Percentiles rank a stretch among this genome's conserved stretches.
Evolutionary conservation across 352 stramenopile species (phyloP).

Genomic region (Heterotrichella gracilis): DNA sequence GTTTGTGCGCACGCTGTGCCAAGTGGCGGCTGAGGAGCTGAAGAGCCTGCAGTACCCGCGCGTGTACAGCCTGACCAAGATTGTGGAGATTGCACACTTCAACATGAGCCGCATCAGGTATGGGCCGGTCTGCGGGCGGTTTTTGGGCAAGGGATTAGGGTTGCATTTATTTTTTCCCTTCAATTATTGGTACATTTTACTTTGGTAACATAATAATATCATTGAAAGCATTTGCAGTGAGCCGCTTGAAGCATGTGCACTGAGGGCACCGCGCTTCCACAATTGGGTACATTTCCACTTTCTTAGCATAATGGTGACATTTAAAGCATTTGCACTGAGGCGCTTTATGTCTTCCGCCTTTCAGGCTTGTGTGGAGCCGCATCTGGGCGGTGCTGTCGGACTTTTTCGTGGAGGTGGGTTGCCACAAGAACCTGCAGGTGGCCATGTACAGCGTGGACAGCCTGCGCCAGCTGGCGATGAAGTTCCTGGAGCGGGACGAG

Average conservation of each 20-base stretch:
- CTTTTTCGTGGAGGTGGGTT: conserved; percentile 86
- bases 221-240: too few species aligned
- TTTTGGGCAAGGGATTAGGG: too few species aligned
- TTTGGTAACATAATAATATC: too few species aligned
- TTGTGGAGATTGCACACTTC: conserved; percentile 96
- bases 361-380: conserved; percentile 80
- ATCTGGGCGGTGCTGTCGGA: conserved; percentile 75
- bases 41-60: conserved; percentile 25
- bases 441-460: conserved; percentile 96
- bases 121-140: too few species aligned
- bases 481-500: conserved; percentile 92
- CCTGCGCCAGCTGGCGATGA: conserved; percentile 91
- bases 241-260: too few species aligned
- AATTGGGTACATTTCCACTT: too few species aligned
- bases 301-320: too few species aligned
- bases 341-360: too few species aligned
- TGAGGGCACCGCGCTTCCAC: too few species aligned
- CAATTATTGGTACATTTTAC: too few species aligned
- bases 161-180: too few species aligned
- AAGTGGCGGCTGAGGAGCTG: conserved; percentile 53
- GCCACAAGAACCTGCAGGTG: conserved; percentile 66
- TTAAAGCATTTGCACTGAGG: too few species aligned
- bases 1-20: conserved; percentile 50
- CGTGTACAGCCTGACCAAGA: conserved; percentile 87
- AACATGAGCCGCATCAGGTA: conserved; percentile 93